Conservation (phyloP, 2,329 filamentous ascomycete genomes). For the Westerdykella ornata region DNA sequence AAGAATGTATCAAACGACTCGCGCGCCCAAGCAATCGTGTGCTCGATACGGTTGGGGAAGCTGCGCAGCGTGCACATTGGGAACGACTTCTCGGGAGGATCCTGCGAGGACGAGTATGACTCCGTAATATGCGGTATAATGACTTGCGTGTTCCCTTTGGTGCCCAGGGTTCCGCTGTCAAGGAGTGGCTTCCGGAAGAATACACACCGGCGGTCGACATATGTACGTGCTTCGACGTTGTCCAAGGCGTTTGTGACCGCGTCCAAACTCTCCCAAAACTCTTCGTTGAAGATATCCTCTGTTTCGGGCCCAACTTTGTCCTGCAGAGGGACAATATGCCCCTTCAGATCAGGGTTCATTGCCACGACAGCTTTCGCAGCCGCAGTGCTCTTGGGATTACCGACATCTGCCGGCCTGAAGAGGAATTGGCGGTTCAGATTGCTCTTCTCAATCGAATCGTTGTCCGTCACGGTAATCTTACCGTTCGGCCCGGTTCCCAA, state of each 20-base stretch:
- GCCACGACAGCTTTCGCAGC: constrained; percentile 81
- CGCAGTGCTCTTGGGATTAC: constrained; percentile 92
- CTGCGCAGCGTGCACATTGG: constrained; percentile 97
- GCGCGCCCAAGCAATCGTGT: constrained; percentile 96
- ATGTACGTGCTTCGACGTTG: constrained; percentile 94
- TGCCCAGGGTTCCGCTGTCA: constrained; percentile 95
- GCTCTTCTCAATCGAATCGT: constrained; percentile 98
- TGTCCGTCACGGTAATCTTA: constrained; percentile 88
- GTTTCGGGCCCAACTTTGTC: constrained; percentile 90
- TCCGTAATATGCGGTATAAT: constrained; percentile 86
- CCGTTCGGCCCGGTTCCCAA: constrained; percentile 81
- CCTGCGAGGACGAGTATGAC: constrained; percentile 94
- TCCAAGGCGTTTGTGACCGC: constrained; percentile 95
- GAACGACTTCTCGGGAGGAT: constrained; percentile 97
- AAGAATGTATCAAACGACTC: constrained; percentile 94
- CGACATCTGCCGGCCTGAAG: constrained; percentile 89
- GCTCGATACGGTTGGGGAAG: constrained; percentile 97
- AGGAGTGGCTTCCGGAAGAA: constrained; percentile 97
- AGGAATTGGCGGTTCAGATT: constrained; percentile 97
- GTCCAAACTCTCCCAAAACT: constrained; percentile 81
- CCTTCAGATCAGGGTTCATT: constrained; percentile 90
- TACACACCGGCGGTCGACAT: constrained; percentile 91
- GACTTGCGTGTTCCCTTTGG: constrained; percentile 97
- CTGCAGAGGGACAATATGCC: constrained; percentile 77
- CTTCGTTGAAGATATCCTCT: constrained; percentile 88